Evolutionary conservation across 345 rosid species (phyloP), one percentile per base, ranked within the genome.

Genomic region (Psidium guajava): DNA sequence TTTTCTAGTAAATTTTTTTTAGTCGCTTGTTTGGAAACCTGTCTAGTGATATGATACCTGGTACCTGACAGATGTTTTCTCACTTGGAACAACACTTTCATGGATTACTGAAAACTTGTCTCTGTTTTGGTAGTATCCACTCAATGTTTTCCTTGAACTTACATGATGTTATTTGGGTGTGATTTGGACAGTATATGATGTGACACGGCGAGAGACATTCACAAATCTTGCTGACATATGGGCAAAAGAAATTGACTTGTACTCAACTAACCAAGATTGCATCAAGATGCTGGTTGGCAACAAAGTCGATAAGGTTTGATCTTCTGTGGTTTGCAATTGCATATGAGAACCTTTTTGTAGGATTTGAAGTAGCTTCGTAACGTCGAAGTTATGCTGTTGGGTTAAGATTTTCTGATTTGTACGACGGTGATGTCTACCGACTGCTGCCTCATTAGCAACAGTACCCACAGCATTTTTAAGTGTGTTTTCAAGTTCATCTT

Each of bases 251-350:
- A 93, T 97, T 56, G 99, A 97, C 82, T 89, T 95, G 86, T 95
- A 96, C 91, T 93, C 96, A 2, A 96, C 98, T 52, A 96, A 94
- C 89, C 98, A 93, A 89, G 98, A 95, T 75, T 97, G 98, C 92
- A 91, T 95, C 90, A 97, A 95, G 93, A 93, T 97, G 98, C 98
- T 97, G 86, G 98, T 97, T 81, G 99, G 98, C 83, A 97, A 97
- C 88, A 97, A 97, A 92, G 96, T 95, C 42, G 99, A 97, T 85
- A 95, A 95, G 98, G 97, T 95, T 90, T 57, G 28, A 54, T 49
- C n/a, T 53, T 49, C 12, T 56, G 57, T 82, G 49, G 59, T 20
- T 27, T n/a, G 47, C 40, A 82, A 53, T 51, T 18, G 77, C 47
- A 69, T 69, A 18, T 36, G 77, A 69, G 77, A 69, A 32, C 6